Conservation (phyloP, 345 rosid genomes). For the Noccaea bulbosa region DNA sequence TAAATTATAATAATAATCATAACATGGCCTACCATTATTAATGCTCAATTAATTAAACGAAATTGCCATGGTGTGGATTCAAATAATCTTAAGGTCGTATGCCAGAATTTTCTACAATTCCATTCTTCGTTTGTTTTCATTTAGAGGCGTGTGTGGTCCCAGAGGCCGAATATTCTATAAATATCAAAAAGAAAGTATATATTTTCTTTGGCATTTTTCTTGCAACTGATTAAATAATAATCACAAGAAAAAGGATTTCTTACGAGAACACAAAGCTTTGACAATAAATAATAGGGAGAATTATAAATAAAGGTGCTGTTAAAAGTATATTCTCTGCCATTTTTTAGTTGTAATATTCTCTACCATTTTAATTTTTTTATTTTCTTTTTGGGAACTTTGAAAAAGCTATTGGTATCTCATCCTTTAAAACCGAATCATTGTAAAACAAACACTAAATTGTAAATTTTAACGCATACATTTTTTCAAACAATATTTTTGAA, state of each 20-base stretch:
- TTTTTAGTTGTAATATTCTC: conserved; percentile 24
- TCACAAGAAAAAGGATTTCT: conserved; percentile 23
- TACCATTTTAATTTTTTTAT: neutral
- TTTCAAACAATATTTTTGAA: too few species aligned
- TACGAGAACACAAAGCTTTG: neutral
- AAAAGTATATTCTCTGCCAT: conserved; percentile 26
- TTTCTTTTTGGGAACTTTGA: too few species aligned
- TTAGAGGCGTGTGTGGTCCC: conserved; percentile 30
- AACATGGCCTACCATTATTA: conserved; percentile 11
- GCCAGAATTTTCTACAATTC: conserved; percentile 1
- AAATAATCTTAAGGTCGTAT: conserved; percentile 15
- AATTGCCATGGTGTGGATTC: too few species aligned
- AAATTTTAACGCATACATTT: too few species aligned
- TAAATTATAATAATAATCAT: neutral
- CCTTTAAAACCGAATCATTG: neutral
- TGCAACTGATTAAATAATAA: conserved; percentile 5
- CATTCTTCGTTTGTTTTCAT: conserved; percentile 18
- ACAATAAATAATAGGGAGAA: neutral
- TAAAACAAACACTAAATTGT: neutral
- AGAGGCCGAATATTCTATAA: conserved; percentile 29
- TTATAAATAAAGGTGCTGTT: neutral
- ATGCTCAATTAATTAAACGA: neutral
- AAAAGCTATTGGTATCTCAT: conserved; percentile 1
- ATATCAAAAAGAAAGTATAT: conserved; percentile 3
- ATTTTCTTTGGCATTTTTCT: conserved; percentile 27